phyloP scores from a whole-genome alignment of 768 basidiomycete genomes.

The Pisolithus sp. region DNA sequence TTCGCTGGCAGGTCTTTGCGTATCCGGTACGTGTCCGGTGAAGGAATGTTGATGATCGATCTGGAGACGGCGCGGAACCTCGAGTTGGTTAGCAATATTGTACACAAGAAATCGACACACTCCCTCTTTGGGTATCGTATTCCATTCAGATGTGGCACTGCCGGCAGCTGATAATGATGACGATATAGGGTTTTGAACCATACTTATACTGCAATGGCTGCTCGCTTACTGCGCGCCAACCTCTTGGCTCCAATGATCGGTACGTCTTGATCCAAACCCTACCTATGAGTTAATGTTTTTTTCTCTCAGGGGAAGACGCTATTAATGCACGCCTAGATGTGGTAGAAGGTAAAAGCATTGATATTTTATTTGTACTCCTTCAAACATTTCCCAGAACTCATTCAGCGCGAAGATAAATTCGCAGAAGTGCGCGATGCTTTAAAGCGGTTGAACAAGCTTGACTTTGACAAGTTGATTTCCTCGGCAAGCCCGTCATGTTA shows the following conservation, averaged over 20 bases:
- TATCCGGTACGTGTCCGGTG: conserved; percentile 70
- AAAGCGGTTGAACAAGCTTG: conserved; percentile 68
- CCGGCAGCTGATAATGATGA: neutral
- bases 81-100: conserved; percentile 78
- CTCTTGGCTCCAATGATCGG: conserved; percentile 79
- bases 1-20: conserved; percentile 67
- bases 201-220: conserved; percentile 87
- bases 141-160: neutral
- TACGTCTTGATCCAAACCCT: conserved; percentile 15
- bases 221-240: conserved; percentile 70
- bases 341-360: conserved; percentile 56
- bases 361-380: neutral
- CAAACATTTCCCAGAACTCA: conserved; percentile 47
- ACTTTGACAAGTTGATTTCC: conserved; percentile 82
- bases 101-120: conserved; percentile 58
- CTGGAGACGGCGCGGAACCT: conserved; percentile 82
- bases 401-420: conserved; percentile 71
- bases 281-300: neutral
- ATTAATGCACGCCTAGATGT: conserved; percentile 82
- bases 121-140: conserved; percentile 70
- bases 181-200: conserved; percentile 58
- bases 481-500: conserved; percentile 35
- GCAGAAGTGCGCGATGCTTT: conserved; percentile 62
- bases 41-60: conserved; percentile 95
- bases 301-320: conserved; percentile 30